Evolutionary conservation across 1,284 basidiomycete species (phyloP).

Genomic region (Heterobasidion irregulare): DNA sequence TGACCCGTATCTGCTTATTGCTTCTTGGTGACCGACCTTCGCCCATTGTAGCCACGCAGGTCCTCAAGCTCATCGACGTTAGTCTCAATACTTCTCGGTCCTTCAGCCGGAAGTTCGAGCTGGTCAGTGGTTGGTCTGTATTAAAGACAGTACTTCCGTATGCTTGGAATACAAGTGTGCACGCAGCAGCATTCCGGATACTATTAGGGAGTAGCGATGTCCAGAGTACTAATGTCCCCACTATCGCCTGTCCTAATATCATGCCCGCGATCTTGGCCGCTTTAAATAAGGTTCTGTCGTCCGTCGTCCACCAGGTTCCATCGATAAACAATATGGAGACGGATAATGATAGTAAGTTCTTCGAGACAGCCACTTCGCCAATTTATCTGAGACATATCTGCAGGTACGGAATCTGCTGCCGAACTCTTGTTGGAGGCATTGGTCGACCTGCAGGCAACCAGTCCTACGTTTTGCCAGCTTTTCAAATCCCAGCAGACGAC

Average conservation of each 20-base stretch:
- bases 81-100: conserved; percentile 44
- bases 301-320: conserved; percentile 1
- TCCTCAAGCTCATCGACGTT: conserved; percentile 52
- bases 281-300: conserved; percentile 31
- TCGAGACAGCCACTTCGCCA: background rate
- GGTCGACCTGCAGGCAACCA: conserved; percentile 54
- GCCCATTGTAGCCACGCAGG: conserved; percentile 45
- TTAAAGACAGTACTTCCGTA: conserved; percentile 56
- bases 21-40: conserved; percentile 65
- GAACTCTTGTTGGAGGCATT: conserved; percentile 60
- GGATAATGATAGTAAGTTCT: conserved; percentile 5
- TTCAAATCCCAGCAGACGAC: conserved; percentile 66
- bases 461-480: conserved; percentile 54
- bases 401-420: conserved; percentile 27
- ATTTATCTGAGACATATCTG: background rate
- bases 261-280: conserved; percentile 61
- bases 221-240: conserved; percentile 12
- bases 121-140: conserved; percentile 68
- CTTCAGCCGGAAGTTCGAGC: conserved; percentile 67
- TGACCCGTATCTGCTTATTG: conserved; percentile 66
- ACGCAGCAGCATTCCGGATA: conserved; percentile 56
- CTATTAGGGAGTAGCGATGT: conserved; percentile 30
- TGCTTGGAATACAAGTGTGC: conserved; percentile 60
- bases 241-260: conserved; percentile 54
- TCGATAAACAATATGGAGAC: background rate